Evolutionary conservation across 2,329 filamentous ascomycete genomes (phyloP), one percentile per base, ranked within the genome.

Genomic region (Curvularia verruculosa): DNA sequence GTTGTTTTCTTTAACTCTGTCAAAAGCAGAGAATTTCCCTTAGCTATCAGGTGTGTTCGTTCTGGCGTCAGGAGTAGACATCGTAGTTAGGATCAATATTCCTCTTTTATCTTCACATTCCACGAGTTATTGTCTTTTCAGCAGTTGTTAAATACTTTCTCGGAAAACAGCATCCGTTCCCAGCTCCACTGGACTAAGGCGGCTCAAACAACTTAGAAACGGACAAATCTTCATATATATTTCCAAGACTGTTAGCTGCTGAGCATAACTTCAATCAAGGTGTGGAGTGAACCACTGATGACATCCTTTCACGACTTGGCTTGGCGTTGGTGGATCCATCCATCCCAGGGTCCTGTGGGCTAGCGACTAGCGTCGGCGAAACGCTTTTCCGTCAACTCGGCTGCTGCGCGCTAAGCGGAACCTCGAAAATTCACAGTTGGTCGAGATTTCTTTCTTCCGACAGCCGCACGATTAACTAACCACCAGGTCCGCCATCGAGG

Each of bases 391-490:
- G 67, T 21, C 19, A 10, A 7, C 39, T 45, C 48, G 49, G 54
- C 52, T 53, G 46, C 54, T 51, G 46, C 58, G 63, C 63, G 63
- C 59, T 59, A 68, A 58, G 54, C 58, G 34, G 52, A 62, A 62
- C 52, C 41, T 62, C 54, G 34, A 47, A 50, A 58, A 40, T 52
- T 60, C 34, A 34, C 51, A 64, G 60, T 59, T 59, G 28, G 43
- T 65, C 49, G 34, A 59, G 43, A 54, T 37, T 58, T 63, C 47
- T 23, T 55, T 60, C 40, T 46, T 43, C 46, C 54, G 56, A 56
- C 63, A 65, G 61, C 63, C 64, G 45, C 37, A 58, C 61, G 71
- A 56, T 49, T 43, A 48, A 73, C 70, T 75, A 75, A 74, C 70
- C 52, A 65, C 64, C 50, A 73, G 71, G 69, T 73, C 59, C 65